Evolutionary conservation across 345 rosid species (phyloP), one percentile per base, ranked within the genome.

Genomic region (Brassica cretica): DNA sequence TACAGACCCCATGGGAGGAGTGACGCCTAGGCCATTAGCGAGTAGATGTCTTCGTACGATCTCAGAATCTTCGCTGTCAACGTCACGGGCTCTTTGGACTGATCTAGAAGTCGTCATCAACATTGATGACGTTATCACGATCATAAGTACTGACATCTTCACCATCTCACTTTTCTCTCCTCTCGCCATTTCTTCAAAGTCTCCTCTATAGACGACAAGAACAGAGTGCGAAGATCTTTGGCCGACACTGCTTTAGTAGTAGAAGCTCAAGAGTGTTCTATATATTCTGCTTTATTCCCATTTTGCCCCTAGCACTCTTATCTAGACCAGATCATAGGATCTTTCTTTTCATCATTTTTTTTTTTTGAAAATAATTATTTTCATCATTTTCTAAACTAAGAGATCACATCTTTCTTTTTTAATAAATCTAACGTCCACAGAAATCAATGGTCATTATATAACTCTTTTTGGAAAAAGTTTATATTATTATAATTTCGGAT

Each of bases 1-100:
- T 39, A 51, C 82, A 1, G 11, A 86, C 90, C 96, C 96, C 96
- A 91, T 89, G 35, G 90, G 93, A 83, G 96, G 93, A 87, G 96
- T 87, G 72, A 79, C 70, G 53, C 86, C 93, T 35, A 89, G 87
- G 5, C 92, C 89, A 82, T 89, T 91, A 25, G 87, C 82, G 1
- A 91, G 84, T 51, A 91, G 74, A 62, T 70, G 75, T 81, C 93
- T 80, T 79, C 89, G 79, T 35, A 67, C 76, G 51, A 69, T 29
- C 64, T 76, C 82, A 6, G 56, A 27, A 33, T 68, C 66, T 61
- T 80, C 74, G 4, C 49, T 10, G 56, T 49, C 56, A 49, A 41
- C 49, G 49, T 41, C 49, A 9, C 1, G 15, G 65, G 64, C 51
- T 14, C 27, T 41, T 58, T 33, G 39, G 56, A 81, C 55, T 71